phyloP scores from a whole-genome alignment of 345 rosid species.

The Reutealis trisperma region DNA sequence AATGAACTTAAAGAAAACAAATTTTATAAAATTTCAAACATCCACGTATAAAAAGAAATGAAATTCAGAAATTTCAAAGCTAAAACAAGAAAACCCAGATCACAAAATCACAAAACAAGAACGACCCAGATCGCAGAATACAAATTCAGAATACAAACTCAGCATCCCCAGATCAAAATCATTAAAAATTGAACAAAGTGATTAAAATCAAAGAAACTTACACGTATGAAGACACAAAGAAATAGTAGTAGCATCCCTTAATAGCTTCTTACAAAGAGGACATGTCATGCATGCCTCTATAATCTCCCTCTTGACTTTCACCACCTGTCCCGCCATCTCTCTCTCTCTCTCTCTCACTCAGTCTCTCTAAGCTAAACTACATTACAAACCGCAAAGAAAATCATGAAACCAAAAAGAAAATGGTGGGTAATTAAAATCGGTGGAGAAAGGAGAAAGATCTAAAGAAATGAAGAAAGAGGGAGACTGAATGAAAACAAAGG shows the following conservation, averaged over 20 bases:
- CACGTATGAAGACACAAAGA: slow-evolving; percentile 82
- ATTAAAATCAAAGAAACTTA: slow-evolving; percentile 27
- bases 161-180: slow-evolving; percentile 20
- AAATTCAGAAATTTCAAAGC: background rate
- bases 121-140: slow-evolving; percentile 17
- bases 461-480: background rate
- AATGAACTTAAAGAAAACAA: background rate
- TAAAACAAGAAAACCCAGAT: slow-evolving; percentile 19
- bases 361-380: background rate
- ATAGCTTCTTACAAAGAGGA: slow-evolving; percentile 61
- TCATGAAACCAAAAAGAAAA: background rate
- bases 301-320: slow-evolving; percentile 51
- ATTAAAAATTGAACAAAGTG: background rate
- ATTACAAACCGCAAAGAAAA: slow-evolving; percentile 1
- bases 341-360: slow-evolving; percentile 2
- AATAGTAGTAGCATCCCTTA: slow-evolving; percentile 71
- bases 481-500: background rate
- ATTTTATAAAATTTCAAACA: background rate
- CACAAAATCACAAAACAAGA: slow-evolving; percentile 10
- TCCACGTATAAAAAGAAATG: background rate
- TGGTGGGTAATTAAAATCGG: background rate
- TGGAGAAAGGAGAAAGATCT: slow-evolving; percentile 6
- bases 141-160: slow-evolving; percentile 12
- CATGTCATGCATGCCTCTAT: slow-evolving; percentile 76
- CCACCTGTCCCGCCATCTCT: slow-evolving; percentile 47